Conservation (phyloP, 2,329 filamentous ascomycete species). For the Stachybotrys chartarum region DNA sequence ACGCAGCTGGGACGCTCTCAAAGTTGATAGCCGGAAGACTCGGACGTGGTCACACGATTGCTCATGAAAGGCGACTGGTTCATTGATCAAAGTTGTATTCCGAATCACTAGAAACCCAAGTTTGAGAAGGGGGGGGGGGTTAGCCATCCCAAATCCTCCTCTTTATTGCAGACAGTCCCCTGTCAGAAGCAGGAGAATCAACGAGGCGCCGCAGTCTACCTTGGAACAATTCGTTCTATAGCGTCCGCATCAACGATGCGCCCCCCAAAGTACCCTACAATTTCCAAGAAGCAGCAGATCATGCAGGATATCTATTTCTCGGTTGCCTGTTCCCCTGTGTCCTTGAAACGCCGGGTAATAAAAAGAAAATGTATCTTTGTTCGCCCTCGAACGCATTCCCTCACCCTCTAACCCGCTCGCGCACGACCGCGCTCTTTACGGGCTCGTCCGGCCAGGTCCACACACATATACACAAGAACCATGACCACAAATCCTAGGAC, state of each 20-base stretch:
- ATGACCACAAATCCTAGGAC: constrained; percentile 24
- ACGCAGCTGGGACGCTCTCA: too few relatives aligned
- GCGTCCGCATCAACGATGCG: constrained; percentile 5
- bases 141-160: background rate
- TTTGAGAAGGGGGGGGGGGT: too few relatives aligned
- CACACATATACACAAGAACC: constrained; percentile 34
- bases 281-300: background rate
- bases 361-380: background rate
- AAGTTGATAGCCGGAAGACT: too few relatives aligned
- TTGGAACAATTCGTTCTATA: background rate
- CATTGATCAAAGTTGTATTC: too few relatives aligned
- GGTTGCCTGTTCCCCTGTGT: background rate
- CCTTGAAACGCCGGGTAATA: background rate
- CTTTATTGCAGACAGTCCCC: background rate
- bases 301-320: background rate
- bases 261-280: constrained; percentile 2
- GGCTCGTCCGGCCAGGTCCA: constrained; percentile 16
- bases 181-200: background rate
- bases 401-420: constrained; percentile 2
- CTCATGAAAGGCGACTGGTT: too few relatives aligned
- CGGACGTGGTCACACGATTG: too few relatives aligned
- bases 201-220: background rate
- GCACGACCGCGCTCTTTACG: background rate
- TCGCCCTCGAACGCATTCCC: background rate
- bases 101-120: too few relatives aligned